A percentile compares a stretch with the other conserved stretches of the same genome.
These are phyloP conservation scores for Daldinia sp. DNA, from an alignment of 2,329 filamentous ascomycete genomes.

Conservation along the genomic window DNA sequence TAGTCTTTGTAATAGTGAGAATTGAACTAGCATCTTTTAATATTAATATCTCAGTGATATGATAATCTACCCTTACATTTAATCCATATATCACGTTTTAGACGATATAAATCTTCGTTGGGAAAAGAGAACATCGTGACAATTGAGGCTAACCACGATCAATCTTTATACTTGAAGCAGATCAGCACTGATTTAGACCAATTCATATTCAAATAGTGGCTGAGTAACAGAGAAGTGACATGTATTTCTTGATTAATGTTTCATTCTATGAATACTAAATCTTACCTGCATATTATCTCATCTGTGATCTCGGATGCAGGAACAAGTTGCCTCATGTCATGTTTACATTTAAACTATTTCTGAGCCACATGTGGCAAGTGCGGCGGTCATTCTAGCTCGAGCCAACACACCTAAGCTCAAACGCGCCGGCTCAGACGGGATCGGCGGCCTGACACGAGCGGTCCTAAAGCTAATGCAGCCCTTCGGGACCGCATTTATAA, in stretches of 20 bases:
- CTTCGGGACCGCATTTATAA: constrained; percentile 14
- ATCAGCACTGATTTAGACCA: not conserved
- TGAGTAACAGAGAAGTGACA: constrained; percentile 5
- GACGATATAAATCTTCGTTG: not conserved
- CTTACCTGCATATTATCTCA: not conserved
- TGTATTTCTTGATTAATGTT: not conserved
- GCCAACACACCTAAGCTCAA: not conserved
- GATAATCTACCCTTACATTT: not conserved
- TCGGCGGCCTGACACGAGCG: constrained; percentile 33
- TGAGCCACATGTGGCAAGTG: not conserved
- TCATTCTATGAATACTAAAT: constrained; percentile 8
- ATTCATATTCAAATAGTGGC: constrained; percentile 8
- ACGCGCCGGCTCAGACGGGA: constrained; percentile 15
- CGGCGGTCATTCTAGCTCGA: not conserved
- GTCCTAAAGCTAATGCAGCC: constrained; percentile 31
- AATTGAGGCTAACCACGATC: not conserved
- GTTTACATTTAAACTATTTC: not conserved
- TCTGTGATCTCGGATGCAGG: not conserved
- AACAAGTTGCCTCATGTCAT: not conserved
- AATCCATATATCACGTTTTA: not conserved
- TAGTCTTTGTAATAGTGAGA: not conserved
- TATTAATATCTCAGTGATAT: not conserved
- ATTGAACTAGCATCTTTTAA: not conserved
- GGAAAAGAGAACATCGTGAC: not conserved
- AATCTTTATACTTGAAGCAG: constrained; percentile 2